These are phyloP conservation scores for Suhomyces bokatorum DNA, from an alignment of 1,139 yeast genomes.

Conservation along the genomic window DNA sequence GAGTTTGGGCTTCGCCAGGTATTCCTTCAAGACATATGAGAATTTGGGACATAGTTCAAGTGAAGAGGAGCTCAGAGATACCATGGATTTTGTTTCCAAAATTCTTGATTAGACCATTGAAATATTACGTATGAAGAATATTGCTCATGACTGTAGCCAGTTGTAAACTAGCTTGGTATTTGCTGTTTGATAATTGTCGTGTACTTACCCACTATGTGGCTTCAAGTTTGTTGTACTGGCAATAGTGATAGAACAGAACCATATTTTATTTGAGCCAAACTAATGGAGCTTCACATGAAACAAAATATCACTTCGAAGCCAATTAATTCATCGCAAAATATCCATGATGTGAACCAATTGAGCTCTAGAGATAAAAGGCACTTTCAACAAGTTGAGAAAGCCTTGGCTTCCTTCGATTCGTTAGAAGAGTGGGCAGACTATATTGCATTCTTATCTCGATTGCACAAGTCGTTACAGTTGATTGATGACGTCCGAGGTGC, in stretches of 20 bases:
- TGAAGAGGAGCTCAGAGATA: slow-evolving; percentile 65
- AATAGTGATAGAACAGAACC: too few relatives aligned
- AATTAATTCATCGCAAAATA: slow-evolving; percentile 1
- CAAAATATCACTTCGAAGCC: background rate
- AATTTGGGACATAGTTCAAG: slow-evolving; percentile 69
- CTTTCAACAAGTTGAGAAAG: slow-evolving; percentile 65
- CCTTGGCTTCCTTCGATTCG: slow-evolving; percentile 75
- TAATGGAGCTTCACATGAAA: background rate
- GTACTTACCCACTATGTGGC: background rate
- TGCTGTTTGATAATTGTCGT: background rate
- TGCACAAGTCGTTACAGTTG: slow-evolving; percentile 64
- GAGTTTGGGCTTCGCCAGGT: slow-evolving; percentile 52
- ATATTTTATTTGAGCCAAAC: too few relatives aligned
- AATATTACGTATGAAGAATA: background rate
- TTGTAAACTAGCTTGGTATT: too few relatives aligned
- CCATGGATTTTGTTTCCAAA: slow-evolving; percentile 49
- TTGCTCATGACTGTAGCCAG: too few relatives aligned
- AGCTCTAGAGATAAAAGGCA: slow-evolving; percentile 69
- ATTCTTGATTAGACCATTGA: slow-evolving; percentile 2
- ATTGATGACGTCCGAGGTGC: slow-evolving; percentile 29
- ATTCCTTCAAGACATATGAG: slow-evolving; percentile 57
- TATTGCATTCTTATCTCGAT: slow-evolving; percentile 79
- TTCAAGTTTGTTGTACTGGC: too few relatives aligned
- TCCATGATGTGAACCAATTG: slow-evolving; percentile 15
- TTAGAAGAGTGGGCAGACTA: slow-evolving; percentile 99